Evolutionary conservation across 805 yeast species (phyloP).

Genomic region (Candida railenensis): DNA sequence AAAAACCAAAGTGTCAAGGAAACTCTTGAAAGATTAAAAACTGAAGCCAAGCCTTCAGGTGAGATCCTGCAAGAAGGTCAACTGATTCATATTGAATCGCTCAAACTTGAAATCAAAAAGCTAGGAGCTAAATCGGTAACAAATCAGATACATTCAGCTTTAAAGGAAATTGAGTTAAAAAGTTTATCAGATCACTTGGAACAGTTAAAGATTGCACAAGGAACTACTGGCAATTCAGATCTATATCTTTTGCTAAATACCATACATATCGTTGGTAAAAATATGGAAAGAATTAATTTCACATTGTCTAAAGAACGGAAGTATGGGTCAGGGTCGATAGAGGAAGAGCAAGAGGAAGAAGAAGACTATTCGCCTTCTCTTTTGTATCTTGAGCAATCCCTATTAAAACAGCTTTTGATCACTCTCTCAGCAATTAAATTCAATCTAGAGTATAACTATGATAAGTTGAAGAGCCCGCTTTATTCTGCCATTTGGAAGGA

Average conservation of each 20-base stretch:
- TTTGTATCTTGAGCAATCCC: background rate
- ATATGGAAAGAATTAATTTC: background rate
- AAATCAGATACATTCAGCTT: constrained; percentile 10
- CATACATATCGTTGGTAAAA: background rate
- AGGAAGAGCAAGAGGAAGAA: background rate
- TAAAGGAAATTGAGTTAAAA: constrained; percentile 12
- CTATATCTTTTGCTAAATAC: background rate
- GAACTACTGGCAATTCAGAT: background rate
- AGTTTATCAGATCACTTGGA: background rate
- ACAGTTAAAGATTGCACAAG: background rate
- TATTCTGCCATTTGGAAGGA: background rate
- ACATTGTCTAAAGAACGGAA: background rate
- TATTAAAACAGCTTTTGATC: background rate
- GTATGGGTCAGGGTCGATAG: background rate
- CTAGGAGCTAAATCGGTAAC: constrained; percentile 8
- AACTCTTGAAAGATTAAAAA: constrained; percentile 18
- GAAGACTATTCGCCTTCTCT: background rate
- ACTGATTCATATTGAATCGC: constrained; percentile 12
- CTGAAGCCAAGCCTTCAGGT: background rate
- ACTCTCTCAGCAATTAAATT: background rate
- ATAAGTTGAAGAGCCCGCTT: background rate
- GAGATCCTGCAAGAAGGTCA: background rate
- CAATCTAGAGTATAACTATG: background rate
- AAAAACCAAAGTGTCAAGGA: constrained; percentile 18
- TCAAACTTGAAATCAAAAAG: constrained; percentile 15